Evolutionary conservation across 2,329 filamentous ascomycete genomes (phyloP).

Genomic region (Clonostachys rosea): DNA sequence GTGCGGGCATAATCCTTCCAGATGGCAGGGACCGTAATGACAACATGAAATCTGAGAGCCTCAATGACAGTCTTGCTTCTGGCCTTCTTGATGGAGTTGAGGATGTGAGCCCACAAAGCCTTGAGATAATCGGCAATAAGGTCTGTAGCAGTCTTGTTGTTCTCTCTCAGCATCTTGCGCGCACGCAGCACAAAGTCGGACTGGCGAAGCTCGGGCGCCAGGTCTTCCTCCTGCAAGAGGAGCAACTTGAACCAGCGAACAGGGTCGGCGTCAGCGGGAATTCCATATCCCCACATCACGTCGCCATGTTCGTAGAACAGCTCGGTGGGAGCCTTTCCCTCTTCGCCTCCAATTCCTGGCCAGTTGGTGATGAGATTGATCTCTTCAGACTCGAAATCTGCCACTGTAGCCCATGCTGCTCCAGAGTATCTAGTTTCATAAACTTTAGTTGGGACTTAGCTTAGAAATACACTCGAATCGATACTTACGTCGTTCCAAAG

Average conservation of each 20-base stretch:
- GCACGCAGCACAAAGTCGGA: not conserved
- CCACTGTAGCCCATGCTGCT: not conserved
- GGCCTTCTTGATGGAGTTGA: not conserved
- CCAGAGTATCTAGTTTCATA: not conserved
- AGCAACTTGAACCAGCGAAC: not conserved
- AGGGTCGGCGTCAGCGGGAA: not conserved
- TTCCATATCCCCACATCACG: not conserved
- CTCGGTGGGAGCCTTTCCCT: not conserved
- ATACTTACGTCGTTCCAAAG: not conserved
- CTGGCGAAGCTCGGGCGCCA: not conserved
- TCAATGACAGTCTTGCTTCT: not conserved
- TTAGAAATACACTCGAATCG: not conserved
- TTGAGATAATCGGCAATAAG: not conserved
- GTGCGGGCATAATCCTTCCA: not conserved
- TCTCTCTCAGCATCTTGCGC: not conserved
- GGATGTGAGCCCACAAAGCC: not conserved
- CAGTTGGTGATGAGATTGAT: not conserved
- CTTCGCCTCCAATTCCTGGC: not conserved
- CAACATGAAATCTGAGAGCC: not conserved
- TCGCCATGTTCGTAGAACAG: not conserved
- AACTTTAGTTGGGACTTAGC: not conserved
- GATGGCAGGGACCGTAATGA: not conserved
- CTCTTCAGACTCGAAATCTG: not conserved
- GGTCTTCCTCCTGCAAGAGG: not conserved
- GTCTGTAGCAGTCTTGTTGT: not conserved